Base-by-base conservation (phyloP, 768 basidiomycete species). In the Pulveroboletus sp. region DNA sequence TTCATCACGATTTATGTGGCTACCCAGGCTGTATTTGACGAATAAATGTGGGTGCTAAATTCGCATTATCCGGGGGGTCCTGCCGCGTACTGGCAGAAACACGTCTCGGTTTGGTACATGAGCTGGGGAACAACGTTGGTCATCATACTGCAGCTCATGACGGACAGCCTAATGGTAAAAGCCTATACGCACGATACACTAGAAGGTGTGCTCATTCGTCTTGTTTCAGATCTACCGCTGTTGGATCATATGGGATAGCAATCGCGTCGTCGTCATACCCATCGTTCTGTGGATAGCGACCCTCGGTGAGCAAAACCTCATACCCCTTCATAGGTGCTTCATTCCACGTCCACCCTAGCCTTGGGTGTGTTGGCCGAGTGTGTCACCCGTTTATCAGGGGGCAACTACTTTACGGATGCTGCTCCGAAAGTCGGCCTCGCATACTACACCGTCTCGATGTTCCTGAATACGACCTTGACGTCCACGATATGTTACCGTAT, bases 201-300 rank as follows among this genome's bases (percentile, higher is more conserved):
- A 10, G 12, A 11, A 28, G 8, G 12, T 9, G 5, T 45, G 18
- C 24, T 61, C 27, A 63, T 8, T 35, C n/a, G 27, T 33, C 14
- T 6, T 12, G 6, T 52, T 71, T 18, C 43, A 76, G 74, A 62
- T 76, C 15, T 64, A 72, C 50, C 74, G 72, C 26, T 72, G 71
- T 57, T 67, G 53, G 35, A 54, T 72, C 24, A 50, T 75, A 32
- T 75, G 69, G 69, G 33, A 61, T 31, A 55, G 35, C 38, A 21
- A 51, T 41, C 35, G 30, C 6, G 50, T 36, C 24, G 21, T 61
- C n/a, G 3, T 55, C 12, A 9, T 55, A 12, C 65, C 65, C 24
- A 14, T 42, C 18, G 18, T 56, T 38, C 17, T 69, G 11, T 67
- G 65, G 67, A 0, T 59, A 9, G 24, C 37, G 31, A 57, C 65